These are phyloP conservation scores for Andrographis paniculata DNA, from an alignment of 305 asterid genomes.

Conservation along the genomic window DNA sequence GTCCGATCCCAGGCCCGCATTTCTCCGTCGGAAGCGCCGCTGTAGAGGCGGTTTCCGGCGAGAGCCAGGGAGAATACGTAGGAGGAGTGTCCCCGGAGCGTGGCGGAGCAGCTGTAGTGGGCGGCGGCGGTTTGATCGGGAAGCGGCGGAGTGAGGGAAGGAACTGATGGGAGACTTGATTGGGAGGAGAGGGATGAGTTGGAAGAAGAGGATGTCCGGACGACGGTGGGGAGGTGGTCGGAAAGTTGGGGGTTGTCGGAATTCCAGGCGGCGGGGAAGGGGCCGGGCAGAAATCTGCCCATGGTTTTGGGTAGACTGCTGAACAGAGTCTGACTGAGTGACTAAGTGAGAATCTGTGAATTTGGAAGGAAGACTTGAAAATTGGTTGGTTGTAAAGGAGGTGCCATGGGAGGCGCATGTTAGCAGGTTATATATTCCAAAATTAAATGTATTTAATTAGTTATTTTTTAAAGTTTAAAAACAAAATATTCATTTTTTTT, in stretches of 20 bases:
- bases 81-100: constrained; percentile 53
- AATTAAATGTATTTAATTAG: no score
- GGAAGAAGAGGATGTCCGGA: constrained; percentile 26
- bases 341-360: no score
- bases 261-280: constrained; percentile 6
- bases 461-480: no score
- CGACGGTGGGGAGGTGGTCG: constrained; percentile 19
- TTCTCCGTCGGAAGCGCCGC: constrained; percentile 56
- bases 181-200: constrained; percentile 47
- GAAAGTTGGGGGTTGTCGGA: no score
- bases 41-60: constrained; percentile 49
- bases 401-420: no score
- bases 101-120: constrained; percentile 29
- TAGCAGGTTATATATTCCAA: no score
- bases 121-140: constrained; percentile 15
- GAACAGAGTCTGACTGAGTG: no score
- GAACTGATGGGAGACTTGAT: constrained; percentile 62
- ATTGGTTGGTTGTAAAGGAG: no score
- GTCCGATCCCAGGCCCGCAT: constrained; percentile 41
- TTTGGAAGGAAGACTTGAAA: no score
- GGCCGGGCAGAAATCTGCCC: no score
- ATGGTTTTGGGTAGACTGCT: no score
- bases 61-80: constrained; percentile 49
- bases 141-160: constrained; percentile 44
- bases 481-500: no score